Base-by-base conservation (phyloP, 331 rosid genomes). In the Saraca asoca region DNA sequence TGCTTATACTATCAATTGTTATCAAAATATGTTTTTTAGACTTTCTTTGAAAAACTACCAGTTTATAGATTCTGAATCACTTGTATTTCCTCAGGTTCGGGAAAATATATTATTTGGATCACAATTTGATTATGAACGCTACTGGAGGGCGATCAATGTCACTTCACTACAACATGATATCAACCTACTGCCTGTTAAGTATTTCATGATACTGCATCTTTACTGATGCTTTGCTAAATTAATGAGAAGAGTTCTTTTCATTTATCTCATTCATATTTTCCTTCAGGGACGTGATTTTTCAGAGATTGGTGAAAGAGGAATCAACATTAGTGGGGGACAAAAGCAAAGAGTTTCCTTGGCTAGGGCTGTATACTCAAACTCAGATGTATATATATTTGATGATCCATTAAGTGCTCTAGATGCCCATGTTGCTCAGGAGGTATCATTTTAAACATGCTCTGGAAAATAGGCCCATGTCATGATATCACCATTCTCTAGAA, bases 331-430 rank as follows among this genome's bases (percentile, higher is more conserved):
- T 74, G 98, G 98, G 19, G 98, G 98, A 45, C 96, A 92, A 76
- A 92, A 87, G 83, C 96, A 89, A 69, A 88, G 98, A 76, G 91
- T 92, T 64, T 92, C 98, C 48, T 71, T 92, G 86, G 98, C 98
- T 58, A 77, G 96, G 50, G 96, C 96, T 71, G 80, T 89, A 58
- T 92, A 92, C 82, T 92, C 98, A 34, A 59, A 83, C 66, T 86
- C 95, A 0, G 98, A 92, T 58, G 83, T 87, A 6, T 89, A 87
- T 77, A 78, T 89, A 78, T 92, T 92, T 62, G 98, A 92, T 66
- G 98, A 89, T 70, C 96, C 98, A 62, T 82, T 92, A 71, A 92
- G 98, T 74, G 98, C 96, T 77, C 91, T 92, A 44, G 98, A 92
- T 76, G 83, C 95, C 43, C 96, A 88, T 69, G 87, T 92, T 71